Conservation (phyloP, 2,329 filamentous ascomycete species). For the Alternaria burnsii region DNA sequence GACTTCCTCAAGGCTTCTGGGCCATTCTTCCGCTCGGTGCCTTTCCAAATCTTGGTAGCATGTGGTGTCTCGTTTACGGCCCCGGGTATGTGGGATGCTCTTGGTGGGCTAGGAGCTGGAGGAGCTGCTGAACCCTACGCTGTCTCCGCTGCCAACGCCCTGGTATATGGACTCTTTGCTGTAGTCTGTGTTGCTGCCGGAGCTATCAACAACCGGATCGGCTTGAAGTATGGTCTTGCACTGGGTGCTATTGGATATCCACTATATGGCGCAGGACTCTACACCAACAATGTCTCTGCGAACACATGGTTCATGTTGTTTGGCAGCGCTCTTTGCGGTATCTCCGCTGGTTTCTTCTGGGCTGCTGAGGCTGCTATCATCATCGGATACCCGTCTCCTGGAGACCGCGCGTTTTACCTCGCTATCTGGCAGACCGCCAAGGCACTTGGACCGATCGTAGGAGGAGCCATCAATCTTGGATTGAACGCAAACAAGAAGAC, state of each 20-base stretch:
- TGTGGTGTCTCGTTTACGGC: slow-evolving; percentile 47
- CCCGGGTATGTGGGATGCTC: slow-evolving; percentile 49
- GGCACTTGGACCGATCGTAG: slow-evolving; percentile 55
- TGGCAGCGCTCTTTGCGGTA: slow-evolving; percentile 50
- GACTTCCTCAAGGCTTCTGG: slow-evolving; percentile 27
- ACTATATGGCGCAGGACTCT: slow-evolving; percentile 53
- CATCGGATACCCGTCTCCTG: slow-evolving; percentile 52
- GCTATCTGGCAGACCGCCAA: slow-evolving; percentile 49
- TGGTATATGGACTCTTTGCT: slow-evolving; percentile 46
- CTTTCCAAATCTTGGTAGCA: slow-evolving; percentile 46
- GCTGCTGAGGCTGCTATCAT: slow-evolving; percentile 54
- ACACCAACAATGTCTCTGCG: slow-evolving; percentile 50
- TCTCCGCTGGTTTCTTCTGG: slow-evolving; percentile 55
- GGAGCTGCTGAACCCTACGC: slow-evolving; percentile 46
- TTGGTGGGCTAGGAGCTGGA: slow-evolving; percentile 45
- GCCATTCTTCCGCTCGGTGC: slow-evolving; percentile 43
- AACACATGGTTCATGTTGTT: slow-evolving; percentile 54
- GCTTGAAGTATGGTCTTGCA: slow-evolving; percentile 47
- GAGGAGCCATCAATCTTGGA: slow-evolving; percentile 61
- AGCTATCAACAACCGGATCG: slow-evolving; percentile 51
- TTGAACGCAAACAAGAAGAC: slow-evolving; percentile 54
- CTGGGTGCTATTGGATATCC: slow-evolving; percentile 56
- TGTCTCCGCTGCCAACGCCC: slow-evolving; percentile 45
- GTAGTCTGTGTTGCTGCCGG: slow-evolving; percentile 45
- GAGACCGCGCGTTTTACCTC: slow-evolving; percentile 49